phyloP scores from a whole-genome alignment of 164 flowering plant genomes.

The Chloranthus sessilifolius region DNA sequence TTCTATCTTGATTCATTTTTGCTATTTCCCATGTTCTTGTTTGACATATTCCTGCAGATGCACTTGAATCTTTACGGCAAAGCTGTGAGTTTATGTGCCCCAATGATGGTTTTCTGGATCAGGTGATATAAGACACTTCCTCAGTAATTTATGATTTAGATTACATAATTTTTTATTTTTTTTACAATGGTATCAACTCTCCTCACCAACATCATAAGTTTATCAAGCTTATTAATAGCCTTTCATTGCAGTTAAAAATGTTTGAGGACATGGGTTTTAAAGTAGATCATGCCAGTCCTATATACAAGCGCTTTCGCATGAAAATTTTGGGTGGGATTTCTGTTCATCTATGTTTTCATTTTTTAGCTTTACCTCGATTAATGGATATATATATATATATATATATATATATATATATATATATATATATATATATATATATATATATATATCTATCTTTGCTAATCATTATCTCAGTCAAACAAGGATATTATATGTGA shows the following conservation, averaged over 20 bases:
- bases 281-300: conserved; percentile 67
- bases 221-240: too few relatives aligned
- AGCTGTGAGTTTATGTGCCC: conserved; percentile 87
- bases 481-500: too few relatives aligned
- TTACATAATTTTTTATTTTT: too few relatives aligned
- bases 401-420: too few relatives aligned
- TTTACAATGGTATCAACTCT: too few relatives aligned
- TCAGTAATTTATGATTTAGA: too few relatives aligned
- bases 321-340: conserved; percentile 58
- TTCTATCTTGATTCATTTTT: background rate
- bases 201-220: too few relatives aligned
- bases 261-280: conserved; percentile 93
- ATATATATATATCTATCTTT: too few relatives aligned
- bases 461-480: too few relatives aligned
- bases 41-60: conserved; percentile 45
- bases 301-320: conserved; percentile 80
- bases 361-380: background rate
- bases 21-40: background rate
- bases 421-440: too few relatives aligned
- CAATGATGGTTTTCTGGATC: conserved; percentile 94
- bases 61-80: conserved; percentile 73
- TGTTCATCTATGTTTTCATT: background rate
- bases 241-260: conserved; percentile 76
- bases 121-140: conserved; percentile 41
- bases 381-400: too few relatives aligned